phyloP scores from a whole-genome alignment of 352 stramenopile species.

The Phytophthora crassamura region DNA sequence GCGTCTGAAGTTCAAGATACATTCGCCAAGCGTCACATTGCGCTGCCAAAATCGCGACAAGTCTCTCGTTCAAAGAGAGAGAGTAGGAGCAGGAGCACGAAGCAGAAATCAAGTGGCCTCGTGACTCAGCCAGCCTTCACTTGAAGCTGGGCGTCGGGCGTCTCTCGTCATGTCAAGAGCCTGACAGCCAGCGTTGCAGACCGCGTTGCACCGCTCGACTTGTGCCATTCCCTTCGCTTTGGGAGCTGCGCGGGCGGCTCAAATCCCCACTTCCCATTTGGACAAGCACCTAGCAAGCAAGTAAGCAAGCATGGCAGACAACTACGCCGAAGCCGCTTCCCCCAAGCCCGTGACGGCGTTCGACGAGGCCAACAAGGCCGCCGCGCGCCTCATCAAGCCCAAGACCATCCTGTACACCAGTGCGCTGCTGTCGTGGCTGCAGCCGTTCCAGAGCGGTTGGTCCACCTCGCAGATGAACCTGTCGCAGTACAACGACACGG shows the following conservation, averaged over 20 bases:
- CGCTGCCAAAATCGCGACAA: background rate
- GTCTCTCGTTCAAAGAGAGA: too few relatives aligned
- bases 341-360: too few relatives aligned
- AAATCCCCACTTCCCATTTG: slow-evolving; percentile 24
- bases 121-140: slow-evolving; percentile 1
- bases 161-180: slow-evolving; percentile 8
- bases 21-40: slow-evolving; percentile 11
- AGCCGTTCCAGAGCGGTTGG: too few relatives aligned
- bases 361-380: too few relatives aligned
- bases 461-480: too few relatives aligned
- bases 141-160: background rate
- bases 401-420: too few relatives aligned
- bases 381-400: too few relatives aligned
- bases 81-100: background rate
- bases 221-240: too few relatives aligned
- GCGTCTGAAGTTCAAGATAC: slow-evolving; percentile 15
- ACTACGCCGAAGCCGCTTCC: too few relatives aligned
- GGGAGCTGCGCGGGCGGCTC: background rate
- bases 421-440: too few relatives aligned
- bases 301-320: too few relatives aligned
- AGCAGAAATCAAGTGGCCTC: slow-evolving; percentile 18
- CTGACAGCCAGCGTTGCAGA: slow-evolving; percentile 3
- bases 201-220: background rate
- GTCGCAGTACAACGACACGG: too few relatives aligned
- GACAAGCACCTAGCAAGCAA: slow-evolving; percentile 29